Base-by-base conservation (phyloP, 2,329 filamentous ascomycete species). In the Teratosphaeria viscida region DNA sequence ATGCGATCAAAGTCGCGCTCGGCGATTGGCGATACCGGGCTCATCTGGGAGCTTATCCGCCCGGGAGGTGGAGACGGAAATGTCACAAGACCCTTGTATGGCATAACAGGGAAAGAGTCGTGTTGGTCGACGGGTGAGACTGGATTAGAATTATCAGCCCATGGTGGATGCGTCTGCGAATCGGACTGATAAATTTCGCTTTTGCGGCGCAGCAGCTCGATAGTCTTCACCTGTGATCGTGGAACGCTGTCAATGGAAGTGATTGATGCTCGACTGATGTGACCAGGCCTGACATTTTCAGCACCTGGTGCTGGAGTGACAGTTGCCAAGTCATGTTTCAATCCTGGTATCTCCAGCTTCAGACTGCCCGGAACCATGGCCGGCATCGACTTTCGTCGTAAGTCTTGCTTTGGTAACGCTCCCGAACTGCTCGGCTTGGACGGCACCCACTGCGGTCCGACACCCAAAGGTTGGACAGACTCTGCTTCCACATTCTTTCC, bases 231-330 rank as follows among this genome's bases (percentile, higher is more conserved):
- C 52, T 70, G 61, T 23, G 65, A 63, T 39, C 70, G 68, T n/a
- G 71, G 62, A 56, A 68, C 68, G 7, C 63, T 64, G 52, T 71
- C 72, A 37, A 75, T 70, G 8, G 67, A 72, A 1, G 71, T 65
- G 19, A 69, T 57, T 19, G 71, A 74, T 5, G 72, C 72, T 47
- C 72, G 66, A 27, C 70, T 70, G 56, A 66, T 29, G 2, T 62
- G 55, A 35, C 16, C 32, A 11, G 58, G 58, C 29, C 10, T 47
- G n/a, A 14, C 29, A 37, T 53, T 32, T 12, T 29, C 39, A 23
- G 14, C 26, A 19, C 34, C 56, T 27, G 23, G 29, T n/a, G 34
- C 55, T 39, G 59, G 11, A 3, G 23, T 27, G 27, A 43, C 59
- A 49, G 23, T n/a, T 16, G 10, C 35, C 14, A 8, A 19, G 12